phyloP scores from a whole-genome alignment of 2,329 filamentous ascomycete species.

The Fusarium udum region DNA sequence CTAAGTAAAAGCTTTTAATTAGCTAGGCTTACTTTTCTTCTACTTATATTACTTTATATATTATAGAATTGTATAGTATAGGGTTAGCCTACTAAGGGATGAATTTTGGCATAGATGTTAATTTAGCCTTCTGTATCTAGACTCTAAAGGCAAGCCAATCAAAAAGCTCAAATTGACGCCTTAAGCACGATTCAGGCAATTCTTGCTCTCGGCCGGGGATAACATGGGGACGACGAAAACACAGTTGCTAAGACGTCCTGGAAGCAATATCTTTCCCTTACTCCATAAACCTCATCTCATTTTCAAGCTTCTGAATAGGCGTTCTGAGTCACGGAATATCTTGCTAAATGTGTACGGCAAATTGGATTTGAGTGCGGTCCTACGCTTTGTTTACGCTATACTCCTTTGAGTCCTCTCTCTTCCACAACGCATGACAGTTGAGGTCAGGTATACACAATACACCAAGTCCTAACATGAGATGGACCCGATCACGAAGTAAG shows the following conservation, averaged over 20 bases:
- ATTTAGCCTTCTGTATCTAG: too few species aligned
- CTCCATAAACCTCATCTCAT: not conserved
- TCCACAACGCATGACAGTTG: not conserved
- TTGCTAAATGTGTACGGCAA: not conserved
- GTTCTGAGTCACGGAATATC: not conserved
- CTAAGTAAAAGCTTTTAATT: too few species aligned
- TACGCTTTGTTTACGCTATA: not conserved
- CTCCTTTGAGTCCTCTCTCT: not conserved
- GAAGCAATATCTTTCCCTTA: not conserved
- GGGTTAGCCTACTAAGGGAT: too few species aligned
- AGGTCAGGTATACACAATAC: not conserved
- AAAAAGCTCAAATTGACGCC: not conserved
- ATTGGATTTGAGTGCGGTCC: not conserved
- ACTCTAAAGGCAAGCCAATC: not conserved
- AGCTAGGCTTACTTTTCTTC: too few species aligned
- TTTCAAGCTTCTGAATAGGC: not conserved
- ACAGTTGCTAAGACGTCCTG: not conserved
- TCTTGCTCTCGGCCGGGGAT: not conserved
- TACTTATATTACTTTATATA: too few species aligned
- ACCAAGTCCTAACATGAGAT: not conserved
- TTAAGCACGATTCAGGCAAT: conserved; percentile 3
- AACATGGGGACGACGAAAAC: not conserved
- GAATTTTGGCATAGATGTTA: too few species aligned
- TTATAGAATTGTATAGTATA: too few species aligned
- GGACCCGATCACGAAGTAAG: not conserved